Base-by-base conservation (phyloP, 2,329 filamentous ascomycete species). In the Tolypocladium nubicola region DNA sequence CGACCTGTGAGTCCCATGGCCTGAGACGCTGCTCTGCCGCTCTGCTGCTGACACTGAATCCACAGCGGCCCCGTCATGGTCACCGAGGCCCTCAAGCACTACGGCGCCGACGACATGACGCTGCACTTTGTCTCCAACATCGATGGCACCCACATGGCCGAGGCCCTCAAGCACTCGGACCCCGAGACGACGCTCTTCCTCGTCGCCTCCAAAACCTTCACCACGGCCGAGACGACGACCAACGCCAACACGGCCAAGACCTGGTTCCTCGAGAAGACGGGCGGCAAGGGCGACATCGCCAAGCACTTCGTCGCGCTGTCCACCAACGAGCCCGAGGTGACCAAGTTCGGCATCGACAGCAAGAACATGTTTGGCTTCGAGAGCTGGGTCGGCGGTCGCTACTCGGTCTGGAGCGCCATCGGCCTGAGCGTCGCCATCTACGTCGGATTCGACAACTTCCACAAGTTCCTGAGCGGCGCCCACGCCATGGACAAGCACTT, bases 301-400 rank as follows among this genome's bases (percentile, higher is more conserved):
- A 99, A 97, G 83, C 94, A 99, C 82, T 99, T 99, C 70, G 94
- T 97, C 58, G 94, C 94, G 52, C 85, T 99, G 56, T 97, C 94
- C 54, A 99, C 94, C 73, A 99, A 99, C 76, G 89, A 93, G 77
- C 73, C 79, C 56, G 93, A 97, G 79, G 94, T 99, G 61, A 91
- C 89, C 76, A 97, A 97, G 81, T 99, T 99, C 68, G 94, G 94
- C 64, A 99, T 99, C 69, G 93, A 97, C 78, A 87, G 86, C 76
- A 93, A 93, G 83, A 99, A 97, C 83, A 99, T 99, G 94, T 99
- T 99, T 70, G 92, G 91, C 67, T 99, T 99, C 72, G 92, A 93
- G 76, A 95, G 89, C 76, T 99, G 94, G 94, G 93, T 97, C 55
- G 94, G 94, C 72, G 94, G 94, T 58, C 89, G 94, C 60, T 99